Conservation (phyloP, 2,329 filamentous ascomycete species). For the Ophiostoma pallidulum region DNA sequence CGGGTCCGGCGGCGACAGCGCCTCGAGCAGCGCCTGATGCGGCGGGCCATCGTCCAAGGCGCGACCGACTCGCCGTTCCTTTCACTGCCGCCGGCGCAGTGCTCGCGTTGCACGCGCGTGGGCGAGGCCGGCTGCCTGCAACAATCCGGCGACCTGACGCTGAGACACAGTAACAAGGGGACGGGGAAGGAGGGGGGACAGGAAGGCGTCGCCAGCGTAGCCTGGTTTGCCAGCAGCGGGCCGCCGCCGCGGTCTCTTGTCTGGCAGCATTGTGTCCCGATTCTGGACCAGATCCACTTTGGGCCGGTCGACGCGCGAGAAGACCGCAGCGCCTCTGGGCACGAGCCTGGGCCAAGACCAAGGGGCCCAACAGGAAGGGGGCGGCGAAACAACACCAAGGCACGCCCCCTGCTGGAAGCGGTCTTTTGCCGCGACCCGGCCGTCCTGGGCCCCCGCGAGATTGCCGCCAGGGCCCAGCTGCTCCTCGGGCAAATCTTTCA, state of each 20-base stretch:
- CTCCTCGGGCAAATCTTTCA: conserved; percentile 4
- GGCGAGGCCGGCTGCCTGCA: conserved; percentile 14
- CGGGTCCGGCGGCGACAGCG: conserved; percentile 11
- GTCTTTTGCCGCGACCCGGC: conserved; percentile 14
- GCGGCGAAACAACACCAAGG: background rate
- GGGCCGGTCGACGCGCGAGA: background rate
- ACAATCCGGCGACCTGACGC: conserved; percentile 13
- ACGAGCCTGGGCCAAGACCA: background rate
- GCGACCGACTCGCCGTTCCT: conserved; percentile 11
- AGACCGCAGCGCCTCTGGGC: background rate
- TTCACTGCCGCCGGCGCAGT: conserved; percentile 8
- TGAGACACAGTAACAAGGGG: background rate
- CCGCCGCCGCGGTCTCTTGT: conserved; percentile 14
- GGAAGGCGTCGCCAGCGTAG: no score
- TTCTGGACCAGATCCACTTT: conserved; percentile 5
- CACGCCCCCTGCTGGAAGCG: conserved; percentile 6
- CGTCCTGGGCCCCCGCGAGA: background rate
- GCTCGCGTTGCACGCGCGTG: conserved; percentile 9
- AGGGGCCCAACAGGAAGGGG: background rate
- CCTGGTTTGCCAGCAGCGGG: conserved; percentile 16
- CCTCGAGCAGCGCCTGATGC: conserved; percentile 6
- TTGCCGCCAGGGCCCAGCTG: conserved; percentile 1
- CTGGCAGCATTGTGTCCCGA: conserved; percentile 10
- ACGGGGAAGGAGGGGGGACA: no score
- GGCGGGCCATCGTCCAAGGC: conserved; percentile 2